Conservation (phyloP, 2,329 filamentous ascomycete species). For the Colletotrichum sp. region DNA sequence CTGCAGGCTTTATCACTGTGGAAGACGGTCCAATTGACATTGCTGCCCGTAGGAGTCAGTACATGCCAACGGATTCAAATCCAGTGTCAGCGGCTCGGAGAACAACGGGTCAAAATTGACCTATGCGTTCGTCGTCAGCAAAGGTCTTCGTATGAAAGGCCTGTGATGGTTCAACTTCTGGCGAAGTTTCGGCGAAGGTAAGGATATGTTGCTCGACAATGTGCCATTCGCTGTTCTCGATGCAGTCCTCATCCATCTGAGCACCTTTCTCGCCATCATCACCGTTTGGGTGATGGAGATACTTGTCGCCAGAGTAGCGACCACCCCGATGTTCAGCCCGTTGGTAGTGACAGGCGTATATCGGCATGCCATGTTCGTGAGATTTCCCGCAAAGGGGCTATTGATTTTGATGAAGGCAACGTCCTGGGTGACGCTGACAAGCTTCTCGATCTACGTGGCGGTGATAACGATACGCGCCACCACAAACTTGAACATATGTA, state of each 20-base stretch:
- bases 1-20: conserved; percentile 20
- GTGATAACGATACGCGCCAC: conserved; percentile 26
- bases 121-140: conserved; percentile 9
- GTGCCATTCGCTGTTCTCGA: conserved; percentile 21
- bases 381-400: conserved; percentile 26
- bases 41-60: conserved; percentile 25
- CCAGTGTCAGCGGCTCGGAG: conserved; percentile 14
- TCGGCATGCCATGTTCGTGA: conserved; percentile 25
- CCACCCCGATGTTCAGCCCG: conserved; percentile 28
- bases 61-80: conserved; percentile 29
- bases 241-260: conserved; percentile 38
- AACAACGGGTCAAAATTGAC: conserved; percentile 32
- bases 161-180: conserved; percentile 23
- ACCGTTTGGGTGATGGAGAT: background rate
- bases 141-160: background rate
- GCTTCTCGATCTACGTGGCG: conserved; percentile 23
- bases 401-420: conserved; percentile 31
- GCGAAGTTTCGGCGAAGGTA: conserved; percentile 31
- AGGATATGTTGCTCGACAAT: conserved; percentile 36
- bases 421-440: conserved; percentile 22
- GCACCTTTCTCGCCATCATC: conserved; percentile 28
- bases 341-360: conserved; percentile 15
- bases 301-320: conserved; percentile 36
- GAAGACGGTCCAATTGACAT: background rate
- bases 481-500: background rate